phyloP scores from a whole-genome alignment of 805 yeast species.

The Lipomyces sp. region DNA sequence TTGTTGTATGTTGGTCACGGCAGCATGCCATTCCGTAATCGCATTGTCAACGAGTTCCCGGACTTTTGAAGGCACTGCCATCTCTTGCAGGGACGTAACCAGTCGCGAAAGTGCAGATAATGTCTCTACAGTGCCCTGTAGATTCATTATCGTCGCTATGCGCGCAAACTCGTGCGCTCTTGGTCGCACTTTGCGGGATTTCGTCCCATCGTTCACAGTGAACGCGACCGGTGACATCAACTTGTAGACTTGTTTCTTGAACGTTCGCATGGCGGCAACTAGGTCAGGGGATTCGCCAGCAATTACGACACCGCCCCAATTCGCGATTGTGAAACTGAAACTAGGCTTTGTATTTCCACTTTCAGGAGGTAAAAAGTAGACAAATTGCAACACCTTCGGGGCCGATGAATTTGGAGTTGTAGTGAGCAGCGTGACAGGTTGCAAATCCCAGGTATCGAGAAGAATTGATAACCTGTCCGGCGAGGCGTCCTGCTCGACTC shows the following conservation, averaged over 20 bases:
- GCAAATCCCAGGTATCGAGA: slow-evolving; percentile 28
- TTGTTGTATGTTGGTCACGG: slow-evolving; percentile 44
- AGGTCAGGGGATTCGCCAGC: slow-evolving; percentile 38
- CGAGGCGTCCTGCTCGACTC: neutral
- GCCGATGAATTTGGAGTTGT: slow-evolving; percentile 2
- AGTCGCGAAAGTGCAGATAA: slow-evolving; percentile 73
- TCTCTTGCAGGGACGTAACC: slow-evolving; percentile 69
- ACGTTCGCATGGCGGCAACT: slow-evolving; percentile 59
- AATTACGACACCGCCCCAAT: slow-evolving; percentile 82
- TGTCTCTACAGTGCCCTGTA: slow-evolving; percentile 67
- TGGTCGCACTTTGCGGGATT: slow-evolving; percentile 14
- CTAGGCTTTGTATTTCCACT: neutral
- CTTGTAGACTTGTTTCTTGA: slow-evolving; percentile 74
- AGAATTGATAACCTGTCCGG: slow-evolving; percentile 13
- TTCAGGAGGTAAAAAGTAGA: slow-evolving; percentile 19
- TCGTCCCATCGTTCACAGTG: slow-evolving; percentile 39
- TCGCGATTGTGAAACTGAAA: slow-evolving; percentile 59
- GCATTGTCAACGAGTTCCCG: slow-evolving; percentile 60
- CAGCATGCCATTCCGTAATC: slow-evolving; percentile 49
- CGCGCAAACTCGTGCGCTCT: slow-evolving; percentile 53
- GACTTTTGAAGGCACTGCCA: slow-evolving; percentile 81
- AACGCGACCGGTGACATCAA: slow-evolving; percentile 73
- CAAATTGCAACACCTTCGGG: slow-evolving; percentile 26
- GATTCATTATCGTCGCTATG: slow-evolving; percentile 59
- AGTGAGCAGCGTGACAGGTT: slow-evolving; percentile 14